Evolutionary conservation across 2,329 filamentous ascomycete species (phyloP).

Genomic region (Endothia cerciana): DNA sequence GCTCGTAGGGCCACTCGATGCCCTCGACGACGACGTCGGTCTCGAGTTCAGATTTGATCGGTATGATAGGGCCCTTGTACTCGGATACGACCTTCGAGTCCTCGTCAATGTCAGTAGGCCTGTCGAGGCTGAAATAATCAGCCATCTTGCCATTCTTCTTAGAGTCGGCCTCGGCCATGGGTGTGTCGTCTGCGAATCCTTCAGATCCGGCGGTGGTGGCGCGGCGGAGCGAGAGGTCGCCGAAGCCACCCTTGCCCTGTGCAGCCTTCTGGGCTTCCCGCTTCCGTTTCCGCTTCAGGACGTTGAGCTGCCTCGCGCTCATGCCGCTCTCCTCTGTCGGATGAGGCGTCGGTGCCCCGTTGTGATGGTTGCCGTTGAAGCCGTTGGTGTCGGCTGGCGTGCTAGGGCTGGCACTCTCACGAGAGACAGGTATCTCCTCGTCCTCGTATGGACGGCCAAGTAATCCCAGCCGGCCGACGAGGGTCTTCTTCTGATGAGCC

Average conservation of each 20-base stretch:
- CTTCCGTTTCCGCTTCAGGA: slow-evolving; percentile 92
- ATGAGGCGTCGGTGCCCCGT: slow-evolving; percentile 44
- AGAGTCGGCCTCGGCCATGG: slow-evolving; percentile 53
- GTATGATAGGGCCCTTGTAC: slow-evolving; percentile 82
- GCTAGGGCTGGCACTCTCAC: slow-evolving; percentile 58
- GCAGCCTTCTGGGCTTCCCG: slow-evolving; percentile 84
- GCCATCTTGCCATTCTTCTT: slow-evolving; percentile 67
- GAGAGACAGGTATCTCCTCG: slow-evolving; percentile 70
- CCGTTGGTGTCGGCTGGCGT: slow-evolving; percentile 48
- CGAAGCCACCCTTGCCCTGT: slow-evolving; percentile 83
- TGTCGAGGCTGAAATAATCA: slow-evolving; percentile 91
- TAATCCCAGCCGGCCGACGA: slow-evolving; percentile 80
- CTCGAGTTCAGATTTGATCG: slow-evolving; percentile 86
- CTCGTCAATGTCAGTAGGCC: slow-evolving; percentile 78
- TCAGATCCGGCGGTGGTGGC: slow-evolving; percentile 65
- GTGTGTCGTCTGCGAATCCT: slow-evolving; percentile 63
- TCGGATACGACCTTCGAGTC: slow-evolving; percentile 92
- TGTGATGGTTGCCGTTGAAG: slow-evolving; percentile 37
- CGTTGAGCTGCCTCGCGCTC: slow-evolving; percentile 92
- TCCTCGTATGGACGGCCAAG: slow-evolving; percentile 84
- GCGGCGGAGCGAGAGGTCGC: slow-evolving; percentile 77
- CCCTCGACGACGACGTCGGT: slow-evolving; percentile 77
- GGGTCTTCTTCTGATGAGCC: slow-evolving; percentile 85
- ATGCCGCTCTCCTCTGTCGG: slow-evolving; percentile 69
- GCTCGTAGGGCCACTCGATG: slow-evolving; percentile 90